Percentiles rank a stretch among this genome's conserved stretches.
Evolutionary conservation across 1,284 basidiomycete species (phyloP).

Genomic region (Macrocybe sp.): DNA sequence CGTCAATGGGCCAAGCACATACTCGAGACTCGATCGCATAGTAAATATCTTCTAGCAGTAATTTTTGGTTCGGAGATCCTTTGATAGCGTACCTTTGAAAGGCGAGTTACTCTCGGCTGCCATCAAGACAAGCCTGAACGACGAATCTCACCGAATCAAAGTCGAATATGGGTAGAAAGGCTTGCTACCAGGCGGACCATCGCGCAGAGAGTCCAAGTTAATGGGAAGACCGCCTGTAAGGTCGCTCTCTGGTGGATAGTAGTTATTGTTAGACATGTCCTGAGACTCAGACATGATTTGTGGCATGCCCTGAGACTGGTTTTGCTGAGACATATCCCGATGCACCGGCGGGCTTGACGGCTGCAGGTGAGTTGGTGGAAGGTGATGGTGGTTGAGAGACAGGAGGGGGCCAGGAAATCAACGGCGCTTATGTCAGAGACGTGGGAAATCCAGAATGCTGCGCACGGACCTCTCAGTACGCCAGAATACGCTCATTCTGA

Average conservation of each 20-base stretch:
- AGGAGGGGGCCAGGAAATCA: slow-evolving; percentile 33
- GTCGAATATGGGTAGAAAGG: slow-evolving; percentile 86
- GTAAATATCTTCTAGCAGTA: slow-evolving; percentile 81
- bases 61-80: slow-evolving; percentile 77
- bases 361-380: slow-evolving; percentile 27
- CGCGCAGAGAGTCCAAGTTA: slow-evolving; percentile 76
- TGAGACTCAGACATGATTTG: slow-evolving; percentile 43
- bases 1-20: slow-evolving; percentile 24
- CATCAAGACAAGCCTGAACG: background rate
- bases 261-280: slow-evolving; percentile 52
- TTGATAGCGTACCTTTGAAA: slow-evolving; percentile 74
- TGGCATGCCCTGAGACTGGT: slow-evolving; percentile 35
- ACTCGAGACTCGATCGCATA: slow-evolving; percentile 83
- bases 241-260: slow-evolving; percentile 71
- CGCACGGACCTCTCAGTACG: slow-evolving; percentile 35
- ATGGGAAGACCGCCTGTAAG: slow-evolving; percentile 77
- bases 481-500: slow-evolving; percentile 8
- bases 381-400: slow-evolving; percentile 34
- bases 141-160: slow-evolving; percentile 64
- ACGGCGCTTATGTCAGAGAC: slow-evolving; percentile 40
- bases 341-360: slow-evolving; percentile 15
- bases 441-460: slow-evolving; percentile 32
- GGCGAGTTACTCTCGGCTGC: too few relatives aligned
- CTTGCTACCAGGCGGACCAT: slow-evolving; percentile 79
- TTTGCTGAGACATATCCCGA: slow-evolving; percentile 31